Evolutionary conservation across 805 yeast genomes (phyloP).

Genomic region (Yarrowia sp.): DNA sequence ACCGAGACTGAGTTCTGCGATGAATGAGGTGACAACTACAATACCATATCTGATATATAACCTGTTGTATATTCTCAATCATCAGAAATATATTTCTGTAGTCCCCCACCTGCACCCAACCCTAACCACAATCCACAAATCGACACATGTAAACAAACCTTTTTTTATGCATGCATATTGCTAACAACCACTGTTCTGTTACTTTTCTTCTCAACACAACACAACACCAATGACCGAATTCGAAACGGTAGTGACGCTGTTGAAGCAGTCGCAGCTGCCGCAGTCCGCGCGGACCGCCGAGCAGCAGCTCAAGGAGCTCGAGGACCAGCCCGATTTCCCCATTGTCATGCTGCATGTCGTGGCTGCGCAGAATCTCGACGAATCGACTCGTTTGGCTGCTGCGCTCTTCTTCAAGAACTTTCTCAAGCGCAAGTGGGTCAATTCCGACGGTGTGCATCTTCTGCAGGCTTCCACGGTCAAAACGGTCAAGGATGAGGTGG

Average conservation of each 20-base stretch:
- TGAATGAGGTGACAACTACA: too few relatives aligned
- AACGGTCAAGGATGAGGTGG: conserved; percentile 70
- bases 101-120: not conserved
- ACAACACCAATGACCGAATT: conserved; percentile 10
- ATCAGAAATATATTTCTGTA: too few relatives aligned
- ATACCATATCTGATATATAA: too few relatives aligned
- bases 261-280: conserved; percentile 23
- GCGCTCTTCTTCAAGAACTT: conserved; percentile 88
- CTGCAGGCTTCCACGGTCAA: conserved; percentile 60
- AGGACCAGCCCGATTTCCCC: conserved; percentile 70
- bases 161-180: not conserved
- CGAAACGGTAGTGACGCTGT: conserved; percentile 18
- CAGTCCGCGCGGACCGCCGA: conserved; percentile 44
- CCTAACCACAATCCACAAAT: conserved; percentile 22
- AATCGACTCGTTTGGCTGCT: conserved; percentile 74
- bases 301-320: conserved; percentile 58
- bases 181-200: not conserved
- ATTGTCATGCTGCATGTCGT: conserved; percentile 72
- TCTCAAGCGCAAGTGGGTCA: conserved; percentile 81
- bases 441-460: conserved; percentile 79
- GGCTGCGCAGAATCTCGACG: conserved; percentile 55
- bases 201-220: not conserved
- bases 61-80: too few relatives aligned
- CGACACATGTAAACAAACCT: conserved; percentile 26
- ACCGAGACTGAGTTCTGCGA: too few relatives aligned